Percentiles rank a stretch among this genome's conserved stretches.
Evolutionary conservation across 176 grass and related monocot species (phyloP).

Genomic region (Raddia guianensis): DNA sequence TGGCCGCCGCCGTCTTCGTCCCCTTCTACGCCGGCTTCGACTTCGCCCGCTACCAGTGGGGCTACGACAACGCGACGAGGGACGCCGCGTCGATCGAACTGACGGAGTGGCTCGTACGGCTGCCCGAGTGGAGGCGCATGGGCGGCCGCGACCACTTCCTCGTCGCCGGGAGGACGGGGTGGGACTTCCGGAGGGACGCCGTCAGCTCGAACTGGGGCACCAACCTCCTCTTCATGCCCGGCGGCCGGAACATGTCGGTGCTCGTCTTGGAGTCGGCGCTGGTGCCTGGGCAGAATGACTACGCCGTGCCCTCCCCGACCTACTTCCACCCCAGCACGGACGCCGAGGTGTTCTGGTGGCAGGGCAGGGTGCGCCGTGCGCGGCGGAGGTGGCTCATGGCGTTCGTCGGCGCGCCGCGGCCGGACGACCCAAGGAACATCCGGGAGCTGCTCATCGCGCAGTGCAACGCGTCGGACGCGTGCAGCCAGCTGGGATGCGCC

Average conservation of each 20-base stretch:
- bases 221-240: conserved; percentile 53
- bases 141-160: conserved; percentile 63
- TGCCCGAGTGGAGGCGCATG: conserved; percentile 42
- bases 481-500: conserved; percentile 49
- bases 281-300: conserved; percentile 33
- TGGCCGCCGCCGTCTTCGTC: conserved; percentile 63
- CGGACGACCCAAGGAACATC: conserved; percentile 44
- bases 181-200: conserved; percentile 57
- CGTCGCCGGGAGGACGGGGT: conserved; percentile 61
- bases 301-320: conserved; percentile 70
- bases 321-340: conserved; percentile 73
- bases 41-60: conserved; percentile 70
- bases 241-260: conserved; percentile 57
- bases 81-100: conserved; percentile 50
- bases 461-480: conserved; percentile 42
- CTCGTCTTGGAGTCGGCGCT: conserved; percentile 59
- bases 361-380: conserved; percentile 42
- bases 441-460: conserved; percentile 59
- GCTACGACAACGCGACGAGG: conserved; percentile 41
- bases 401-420: conserved; percentile 68
- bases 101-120: conserved; percentile 36
- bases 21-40: conserved; percentile 82
- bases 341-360: conserved; percentile 62
- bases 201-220: conserved; percentile 58
- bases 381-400: conserved; percentile 54